Percentiles rank a stretch among this genome's conserved stretches.
These are phyloP conservation scores for Lecanosticta acicola DNA, from an alignment of 2,329 filamentous ascomycete species.

Conservation along the genomic window DNA sequence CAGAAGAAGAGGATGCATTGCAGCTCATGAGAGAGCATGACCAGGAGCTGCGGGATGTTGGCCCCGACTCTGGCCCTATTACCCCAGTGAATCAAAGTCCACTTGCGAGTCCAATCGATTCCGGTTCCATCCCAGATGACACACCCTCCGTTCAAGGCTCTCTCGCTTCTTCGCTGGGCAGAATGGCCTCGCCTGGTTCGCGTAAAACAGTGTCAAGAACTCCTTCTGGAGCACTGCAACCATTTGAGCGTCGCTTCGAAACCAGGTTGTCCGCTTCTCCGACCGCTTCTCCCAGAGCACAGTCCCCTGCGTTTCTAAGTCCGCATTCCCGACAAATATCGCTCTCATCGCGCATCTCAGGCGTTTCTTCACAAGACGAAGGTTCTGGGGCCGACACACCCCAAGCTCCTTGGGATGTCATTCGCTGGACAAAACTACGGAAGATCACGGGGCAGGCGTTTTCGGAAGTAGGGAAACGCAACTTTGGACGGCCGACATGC, in stretches of 20 bases:
- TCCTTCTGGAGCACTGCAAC: slow-evolving; percentile 76
- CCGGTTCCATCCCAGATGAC: slow-evolving; percentile 73
- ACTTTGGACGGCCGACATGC: slow-evolving; percentile 87
- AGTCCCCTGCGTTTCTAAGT: slow-evolving; percentile 72
- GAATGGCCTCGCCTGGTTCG: slow-evolving; percentile 58
- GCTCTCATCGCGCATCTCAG: slow-evolving; percentile 46
- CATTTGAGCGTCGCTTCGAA: slow-evolving; percentile 92
- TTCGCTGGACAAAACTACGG: slow-evolving; percentile 88
- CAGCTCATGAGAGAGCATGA: slow-evolving; percentile 15
- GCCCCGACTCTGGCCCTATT: slow-evolving; percentile 18
- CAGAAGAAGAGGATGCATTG: slow-evolving; percentile 21
- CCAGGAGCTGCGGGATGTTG: slow-evolving; percentile 7
- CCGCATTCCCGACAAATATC: slow-evolving; percentile 65
- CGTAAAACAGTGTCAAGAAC: slow-evolving; percentile 61
- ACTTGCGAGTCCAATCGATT: slow-evolving; percentile 62
- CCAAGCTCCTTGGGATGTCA: slow-evolving; percentile 89
- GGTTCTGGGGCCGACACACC: slow-evolving; percentile 42
- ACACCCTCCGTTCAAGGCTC: slow-evolving; percentile 72
- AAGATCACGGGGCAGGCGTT: slow-evolving; percentile 87
- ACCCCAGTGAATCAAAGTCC: slow-evolving; percentile 25
- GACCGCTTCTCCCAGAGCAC: slow-evolving; percentile 57
- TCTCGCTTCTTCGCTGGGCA: slow-evolving; percentile 58
- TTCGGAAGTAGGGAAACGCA: slow-evolving; percentile 84
- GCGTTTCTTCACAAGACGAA: slow-evolving; percentile 64
- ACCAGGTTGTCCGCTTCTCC: slow-evolving; percentile 69